Evolutionary conservation across 768 basidiomycete genomes (phyloP), one percentile per base, ranked within the genome.

Genomic region (Gloeophyllum trabeum): DNA sequence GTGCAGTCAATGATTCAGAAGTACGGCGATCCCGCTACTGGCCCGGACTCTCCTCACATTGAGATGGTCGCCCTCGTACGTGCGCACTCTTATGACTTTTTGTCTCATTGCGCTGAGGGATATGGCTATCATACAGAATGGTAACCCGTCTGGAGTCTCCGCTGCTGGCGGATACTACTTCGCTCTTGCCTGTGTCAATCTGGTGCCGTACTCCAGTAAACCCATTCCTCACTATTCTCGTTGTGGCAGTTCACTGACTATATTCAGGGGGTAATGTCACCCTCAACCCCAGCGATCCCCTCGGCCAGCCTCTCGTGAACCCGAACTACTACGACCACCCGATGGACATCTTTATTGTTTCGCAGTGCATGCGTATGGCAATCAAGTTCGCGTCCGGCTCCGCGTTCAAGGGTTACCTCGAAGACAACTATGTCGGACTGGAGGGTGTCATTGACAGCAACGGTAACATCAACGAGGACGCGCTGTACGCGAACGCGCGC

Each of bases 231-330:
- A n/a, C n/a, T n/a, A n/a, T n/a, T n/a, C n/a, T n/a, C n/a, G n/a
- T n/a, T n/a, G n/a, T n/a, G n/a, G n/a, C n/a, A n/a, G n/a, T n/a
- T n/a, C n/a, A n/a, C n/a, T n/a, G n/a, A n/a, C n/a, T n/a, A n/a
- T n/a, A n/a, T n/a, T n/a, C n/a, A n/a, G n/a, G n/a, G n/a, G n/a
- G n/a, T n/a, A n/a, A n/a, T n/a, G 34, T 54, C 21, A 42, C 44
- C 20, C 28, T 68, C 50, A 63, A 55, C 43, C 61, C 63, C 5
- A 58, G 57, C 19, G 52, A 60, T 46, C 54, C 66, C 12, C 70
- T 70, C 57, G 56, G 56, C 26, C 24, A 50, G 24, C 69, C 70
- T 1, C 39, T 52, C 13, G 69, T 72, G 52, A 61, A 70, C 51
- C 64, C 66, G 1, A 58, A 59, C 41, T 64, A 66, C 58, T 58